phyloP scores from a whole-genome alignment of 2,329 filamentous ascomycete species.

The Neopestalotiopsis rosae region DNA sequence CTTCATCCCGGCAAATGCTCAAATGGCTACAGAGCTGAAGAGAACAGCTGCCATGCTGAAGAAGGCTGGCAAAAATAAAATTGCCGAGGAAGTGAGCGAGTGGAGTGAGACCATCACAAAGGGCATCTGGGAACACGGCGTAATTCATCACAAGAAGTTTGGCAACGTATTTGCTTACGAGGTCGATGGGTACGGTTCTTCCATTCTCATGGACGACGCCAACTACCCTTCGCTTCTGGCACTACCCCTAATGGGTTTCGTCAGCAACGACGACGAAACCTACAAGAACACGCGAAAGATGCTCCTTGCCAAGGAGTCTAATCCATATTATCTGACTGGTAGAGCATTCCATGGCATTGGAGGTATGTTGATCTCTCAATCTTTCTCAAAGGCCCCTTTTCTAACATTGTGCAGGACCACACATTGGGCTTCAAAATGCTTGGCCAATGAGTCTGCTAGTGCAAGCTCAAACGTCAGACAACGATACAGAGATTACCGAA shows the following conservation, averaged over 20 bases:
- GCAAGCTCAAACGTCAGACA: constrained; percentile 85
- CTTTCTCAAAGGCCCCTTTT: constrained; percentile 16
- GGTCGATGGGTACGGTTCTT: constrained; percentile 84
- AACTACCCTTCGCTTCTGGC: constrained; percentile 84
- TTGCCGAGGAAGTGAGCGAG: constrained; percentile 60
- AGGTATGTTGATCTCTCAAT: constrained; percentile 56
- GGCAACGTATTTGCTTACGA: constrained; percentile 86
- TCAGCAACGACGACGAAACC: constrained; percentile 65
- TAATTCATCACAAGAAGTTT: constrained; percentile 76
- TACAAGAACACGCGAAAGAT: constrained; percentile 88
- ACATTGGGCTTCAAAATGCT: constrained; percentile 84
- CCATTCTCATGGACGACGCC: constrained; percentile 87
- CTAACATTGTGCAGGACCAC: constrained; percentile 50
- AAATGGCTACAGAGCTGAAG: constrained; percentile 89
- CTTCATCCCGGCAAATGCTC: constrained; percentile 94
- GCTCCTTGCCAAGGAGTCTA: constrained; percentile 75
- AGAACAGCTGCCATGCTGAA: constrained; percentile 75
- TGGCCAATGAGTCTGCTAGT: constrained; percentile 97
- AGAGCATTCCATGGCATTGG: constrained; percentile 85
- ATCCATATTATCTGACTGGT: constrained; percentile 88
- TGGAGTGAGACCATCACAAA: constrained; percentile 70
- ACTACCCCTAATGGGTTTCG: constrained; percentile 79
- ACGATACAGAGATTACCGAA: constrained; percentile 80
- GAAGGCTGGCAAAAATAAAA: constrained; percentile 57
- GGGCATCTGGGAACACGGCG: constrained; percentile 84